Evolutionary conservation across 2,329 filamentous ascomycete genomes (phyloP), one percentile per base, ranked within the genome.

Genomic region (Hypomyces perniciosus): DNA sequence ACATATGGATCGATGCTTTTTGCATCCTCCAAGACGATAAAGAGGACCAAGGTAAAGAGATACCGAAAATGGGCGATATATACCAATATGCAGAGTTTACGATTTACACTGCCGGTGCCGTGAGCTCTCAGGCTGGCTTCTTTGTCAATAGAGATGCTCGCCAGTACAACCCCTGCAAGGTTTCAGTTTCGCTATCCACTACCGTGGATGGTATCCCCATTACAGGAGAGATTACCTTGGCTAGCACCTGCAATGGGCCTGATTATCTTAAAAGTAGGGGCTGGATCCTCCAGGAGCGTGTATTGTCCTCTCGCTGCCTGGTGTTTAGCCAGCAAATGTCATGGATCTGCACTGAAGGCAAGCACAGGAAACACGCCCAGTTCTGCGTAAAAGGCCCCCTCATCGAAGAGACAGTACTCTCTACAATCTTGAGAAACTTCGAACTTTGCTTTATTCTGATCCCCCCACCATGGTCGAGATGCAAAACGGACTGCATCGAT

Each of bases 31-130:
- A 50, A 28, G 48, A 50, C 34, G 48, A 50, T n/a, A 35, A 31
- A 0, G 27, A 49, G 2, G 55, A 58, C n/a, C 35, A 48, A 4
- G 30, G 4, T 10, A 30, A 33, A 4, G 55, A 58, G 20, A 33
- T 57, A 5, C 43, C 44, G 2, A 54, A 52, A 7, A 57, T 58
- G 56, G 55, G 54, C 5, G 46, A 57, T 12, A 57, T 57, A 20
- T 58, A 58, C 33, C 38, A 34, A 20, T 52, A 55, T 27, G 56
- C 55, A 4, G 48, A 51, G 7, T 48, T 59, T 20, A 56, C 54
- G 35, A 57, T 58, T 4, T 57, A 53, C 28, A 47, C 55, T 8
- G 45, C 53, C 8, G 46, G 46, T 10, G 48, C 55, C 9, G 12
- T 44, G 10, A 57, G 45, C 35, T 52, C 53, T 6, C 47, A 48